Percentiles rank a stretch among this genome's conserved stretches.
Conservation (phyloP, 2,329 filamentous ascomycete species). For the Biscogniauxia mediterranea region DNA sequence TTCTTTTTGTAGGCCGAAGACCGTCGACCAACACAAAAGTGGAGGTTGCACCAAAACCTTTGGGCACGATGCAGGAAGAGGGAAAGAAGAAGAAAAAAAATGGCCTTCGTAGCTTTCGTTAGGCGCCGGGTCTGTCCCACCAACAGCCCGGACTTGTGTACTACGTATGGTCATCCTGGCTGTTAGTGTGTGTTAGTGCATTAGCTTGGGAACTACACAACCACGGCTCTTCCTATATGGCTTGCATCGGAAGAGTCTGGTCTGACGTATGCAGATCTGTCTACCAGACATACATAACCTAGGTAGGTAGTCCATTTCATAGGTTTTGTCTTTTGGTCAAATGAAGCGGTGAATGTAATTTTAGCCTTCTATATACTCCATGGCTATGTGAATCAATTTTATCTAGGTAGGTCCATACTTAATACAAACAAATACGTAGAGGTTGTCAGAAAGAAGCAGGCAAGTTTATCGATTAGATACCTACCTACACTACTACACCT, state of each 20-base stretch:
- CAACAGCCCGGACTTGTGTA: not conserved
- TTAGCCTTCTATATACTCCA: too few relatives aligned
- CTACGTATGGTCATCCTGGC: not conserved
- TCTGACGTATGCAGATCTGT: not conserved
- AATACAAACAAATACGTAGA: too few relatives aligned
- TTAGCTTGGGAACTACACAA: not conserved
- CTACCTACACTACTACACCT: too few relatives aligned
- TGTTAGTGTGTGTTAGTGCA: constrained; percentile 1
- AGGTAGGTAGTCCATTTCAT: too few relatives aligned
- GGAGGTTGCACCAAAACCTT: not conserved
- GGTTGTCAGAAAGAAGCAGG: too few relatives aligned
- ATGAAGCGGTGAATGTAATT: too few relatives aligned
- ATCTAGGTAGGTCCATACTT: too few relatives aligned
- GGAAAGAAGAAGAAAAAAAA: not conserved
- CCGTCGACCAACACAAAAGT: not conserved
- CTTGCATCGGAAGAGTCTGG: not conserved
- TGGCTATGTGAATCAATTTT: too few relatives aligned
- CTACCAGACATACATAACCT: not conserved
- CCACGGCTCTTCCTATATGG: not conserved
- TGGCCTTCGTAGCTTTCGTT: not conserved
- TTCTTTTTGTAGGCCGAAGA: not conserved
- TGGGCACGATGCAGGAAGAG: not conserved
- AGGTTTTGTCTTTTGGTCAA: too few relatives aligned
- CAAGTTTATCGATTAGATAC: too few relatives aligned
- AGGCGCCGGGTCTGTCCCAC: not conserved